Percentiles rank a stretch among this genome's conserved stretches.
These are phyloP conservation scores for Leishmania martiniquensis DNA, from an alignment of 208 protist genomes.

Conservation along the genomic window DNA sequence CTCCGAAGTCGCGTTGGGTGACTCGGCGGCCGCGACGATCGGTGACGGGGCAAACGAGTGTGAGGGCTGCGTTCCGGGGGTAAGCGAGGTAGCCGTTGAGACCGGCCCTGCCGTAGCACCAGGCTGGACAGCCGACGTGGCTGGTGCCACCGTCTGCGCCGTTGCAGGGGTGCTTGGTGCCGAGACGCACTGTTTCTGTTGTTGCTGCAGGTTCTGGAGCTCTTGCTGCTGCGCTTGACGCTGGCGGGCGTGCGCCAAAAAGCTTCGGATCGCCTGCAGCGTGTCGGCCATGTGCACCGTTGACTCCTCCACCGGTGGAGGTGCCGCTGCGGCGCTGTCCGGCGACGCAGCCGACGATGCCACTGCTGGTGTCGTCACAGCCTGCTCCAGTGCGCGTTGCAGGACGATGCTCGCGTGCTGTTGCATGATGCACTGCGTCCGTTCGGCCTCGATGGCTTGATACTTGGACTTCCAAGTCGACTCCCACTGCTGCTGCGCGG, in stretches of 20 bases:
- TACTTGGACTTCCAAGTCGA: constrained; percentile 59
- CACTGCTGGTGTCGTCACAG: constrained; percentile 14
- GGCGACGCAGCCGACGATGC: constrained; percentile 6
- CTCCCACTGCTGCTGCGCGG: constrained; percentile 65
- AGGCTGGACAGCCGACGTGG: not conserved
- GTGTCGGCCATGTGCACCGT: constrained; percentile 22
- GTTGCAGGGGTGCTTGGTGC: not conserved
- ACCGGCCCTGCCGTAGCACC: not conserved
- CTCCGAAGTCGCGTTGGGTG: not conserved
- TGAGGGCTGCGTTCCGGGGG: not conserved
- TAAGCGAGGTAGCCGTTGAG: not conserved
- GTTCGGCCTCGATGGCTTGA: constrained; percentile 43
- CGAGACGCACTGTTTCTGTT: constrained; percentile 9
- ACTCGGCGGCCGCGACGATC: not conserved
- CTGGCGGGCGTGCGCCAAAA: constrained; percentile 33
- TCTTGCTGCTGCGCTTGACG: constrained; percentile 22
- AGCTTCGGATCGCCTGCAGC: constrained; percentile 30
- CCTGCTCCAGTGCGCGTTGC: constrained; percentile 52
- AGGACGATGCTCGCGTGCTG: constrained; percentile 49
- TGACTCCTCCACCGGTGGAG: constrained; percentile 22
- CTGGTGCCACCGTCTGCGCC: not conserved
- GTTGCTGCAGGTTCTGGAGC: constrained; percentile 9
- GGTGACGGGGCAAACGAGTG: constrained; percentile 12
- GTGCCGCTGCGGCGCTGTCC: not conserved
- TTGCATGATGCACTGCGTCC: constrained; percentile 43